These are phyloP conservation scores for Syzygium syzygioides DNA, from an alignment of 441 rosid species.

Conservation along the genomic window DNA sequence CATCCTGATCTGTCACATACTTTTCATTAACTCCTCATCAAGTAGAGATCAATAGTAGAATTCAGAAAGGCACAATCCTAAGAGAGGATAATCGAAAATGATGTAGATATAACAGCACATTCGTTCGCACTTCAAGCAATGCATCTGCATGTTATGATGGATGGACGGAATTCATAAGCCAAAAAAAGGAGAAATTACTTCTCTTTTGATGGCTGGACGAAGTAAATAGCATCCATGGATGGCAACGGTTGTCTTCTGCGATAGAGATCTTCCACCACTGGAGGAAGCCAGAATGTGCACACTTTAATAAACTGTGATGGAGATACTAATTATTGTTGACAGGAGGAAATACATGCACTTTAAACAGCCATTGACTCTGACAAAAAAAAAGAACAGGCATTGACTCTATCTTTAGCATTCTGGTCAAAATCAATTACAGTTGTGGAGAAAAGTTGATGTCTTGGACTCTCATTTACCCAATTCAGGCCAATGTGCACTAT, in stretches of 20 bases:
- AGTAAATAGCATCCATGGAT: slow-evolving; percentile 65
- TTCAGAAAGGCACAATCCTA: neutral
- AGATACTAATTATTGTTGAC: neutral
- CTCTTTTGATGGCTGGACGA: slow-evolving; percentile 61
- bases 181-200: slow-evolving; percentile 24
- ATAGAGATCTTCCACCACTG: slow-evolving; percentile 77
- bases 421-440: neutral
- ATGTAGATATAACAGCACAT: neutral
- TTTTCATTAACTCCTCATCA: neutral
- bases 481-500: neutral
- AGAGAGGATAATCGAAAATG: neutral
- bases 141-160: neutral
- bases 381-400: neutral
- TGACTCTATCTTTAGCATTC: neutral
- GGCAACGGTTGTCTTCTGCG: slow-evolving; percentile 66
- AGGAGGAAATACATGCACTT: neutral
- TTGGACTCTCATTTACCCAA: neutral
- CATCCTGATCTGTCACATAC: neutral
- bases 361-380: neutral
- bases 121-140: neutral
- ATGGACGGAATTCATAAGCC: neutral
- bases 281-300: slow-evolving; percentile 1
- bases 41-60: neutral
- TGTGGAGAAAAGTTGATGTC: neutral
- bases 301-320: neutral